phyloP scores from a whole-genome alignment of 768 basidiomycete species.

The Amanita polypyramis region DNA sequence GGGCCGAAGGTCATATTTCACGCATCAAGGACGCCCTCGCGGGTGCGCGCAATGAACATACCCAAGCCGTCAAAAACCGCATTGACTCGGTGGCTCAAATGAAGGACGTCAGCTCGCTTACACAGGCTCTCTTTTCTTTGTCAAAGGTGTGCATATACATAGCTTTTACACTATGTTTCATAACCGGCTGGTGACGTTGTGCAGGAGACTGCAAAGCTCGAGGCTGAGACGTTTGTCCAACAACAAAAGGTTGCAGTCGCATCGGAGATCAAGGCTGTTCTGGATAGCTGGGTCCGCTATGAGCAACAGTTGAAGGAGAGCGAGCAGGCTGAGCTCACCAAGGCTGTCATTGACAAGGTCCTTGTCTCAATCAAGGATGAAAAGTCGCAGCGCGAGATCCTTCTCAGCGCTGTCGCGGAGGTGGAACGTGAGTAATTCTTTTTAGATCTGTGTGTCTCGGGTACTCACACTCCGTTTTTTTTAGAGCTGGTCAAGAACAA shows the following conservation, averaged over 20 bases:
- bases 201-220: slow-evolving; percentile 87
- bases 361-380: slow-evolving; percentile 75
- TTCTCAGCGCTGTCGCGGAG: slow-evolving; percentile 70
- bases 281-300: slow-evolving; percentile 97
- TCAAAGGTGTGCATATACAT: slow-evolving; percentile 57
- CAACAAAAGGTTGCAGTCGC: slow-evolving; percentile 83
- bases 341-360: slow-evolving; percentile 83
- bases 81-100: slow-evolving; percentile 87
- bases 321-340: slow-evolving; percentile 88
- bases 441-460: not conserved
- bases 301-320: slow-evolving; percentile 96
- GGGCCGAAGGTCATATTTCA: slow-evolving; percentile 84
- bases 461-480: not conserved
- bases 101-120: slow-evolving; percentile 92
- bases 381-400: slow-evolving; percentile 81
- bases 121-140: slow-evolving; percentile 80
- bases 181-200: not conserved
- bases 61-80: slow-evolving; percentile 85
- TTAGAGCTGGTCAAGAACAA: slow-evolving; percentile 87
- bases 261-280: slow-evolving; percentile 83
- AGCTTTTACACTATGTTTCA: not conserved
- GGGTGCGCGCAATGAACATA: slow-evolving; percentile 79
- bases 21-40: slow-evolving; percentile 78
- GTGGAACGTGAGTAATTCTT: slow-evolving; percentile 72
- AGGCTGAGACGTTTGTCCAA: slow-evolving; percentile 83